Evolutionary conservation across 2,329 filamentous ascomycete genomes (phyloP), one percentile per base, ranked within the genome.

Genomic region (Trichoderma polysporum): DNA sequence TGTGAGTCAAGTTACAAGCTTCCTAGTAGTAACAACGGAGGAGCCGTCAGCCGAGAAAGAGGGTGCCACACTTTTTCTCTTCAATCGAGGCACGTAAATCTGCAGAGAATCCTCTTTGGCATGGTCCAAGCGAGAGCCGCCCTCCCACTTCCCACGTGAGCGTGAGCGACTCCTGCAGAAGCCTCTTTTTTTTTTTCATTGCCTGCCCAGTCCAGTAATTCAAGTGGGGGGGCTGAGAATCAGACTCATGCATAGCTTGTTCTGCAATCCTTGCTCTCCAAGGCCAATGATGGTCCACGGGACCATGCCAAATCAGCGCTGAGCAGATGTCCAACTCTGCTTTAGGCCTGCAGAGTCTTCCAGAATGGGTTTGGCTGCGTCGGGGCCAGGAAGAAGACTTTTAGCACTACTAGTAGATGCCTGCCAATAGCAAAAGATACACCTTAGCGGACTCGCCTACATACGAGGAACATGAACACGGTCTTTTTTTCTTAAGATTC

Each of bases 81-180:
- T 45, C 4, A 45, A 2, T 5, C 4, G 12, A 25, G 33, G 33
- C 50, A 6, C 27, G n/a, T 29, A n/a, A 53, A 31, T 62, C 50
- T 45, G 50, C 50, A 27, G 25, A 31, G 22, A 33, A 31, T 29
- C 49, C 47, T 41, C 17, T 41, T 8, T 25, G 59, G 25, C 59
- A n/a, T 17, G 60, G 45, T n/a, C 25, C 17, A 8, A 22, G 35
- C 37, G 49, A 29, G 27, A 47, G 50, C 61, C 61, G 29, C 37
- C 50, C 19, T 29, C 58, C 61, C 31, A 56, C 22, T 56, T 45
- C n/a, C 61, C 61, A 64, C 61, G 61, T 64, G 61, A 64, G 61
- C 54, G 61, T 56, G 39, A 39, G 35, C 31, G 33, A 13, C 47
- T 50, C 47, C 58, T 50, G 58, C 31, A 50, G 45, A 52, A 45